phyloP scores from a whole-genome alignment of 192 early-diverging fungal species.

The Entophlyctis luteolus region DNA sequence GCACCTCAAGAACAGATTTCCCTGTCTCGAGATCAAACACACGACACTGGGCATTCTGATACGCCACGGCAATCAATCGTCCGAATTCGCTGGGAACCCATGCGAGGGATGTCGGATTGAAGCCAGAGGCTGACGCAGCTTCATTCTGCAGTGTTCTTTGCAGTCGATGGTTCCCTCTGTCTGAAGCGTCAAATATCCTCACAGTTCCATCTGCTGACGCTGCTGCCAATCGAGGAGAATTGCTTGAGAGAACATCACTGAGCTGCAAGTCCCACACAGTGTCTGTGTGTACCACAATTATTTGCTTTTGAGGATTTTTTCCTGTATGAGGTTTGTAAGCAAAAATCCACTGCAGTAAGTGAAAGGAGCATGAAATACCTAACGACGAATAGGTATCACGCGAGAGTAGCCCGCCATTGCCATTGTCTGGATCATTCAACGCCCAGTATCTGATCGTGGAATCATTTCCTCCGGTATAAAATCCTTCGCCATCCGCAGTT shows the following conservation, averaged over 20 bases:
- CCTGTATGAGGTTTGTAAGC: neutral
- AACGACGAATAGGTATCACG: neutral
- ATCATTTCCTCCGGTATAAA: constrained; percentile 72
- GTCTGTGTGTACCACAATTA: constrained; percentile 76
- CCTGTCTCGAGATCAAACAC: constrained; percentile 77
- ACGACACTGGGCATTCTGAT: constrained; percentile 61
- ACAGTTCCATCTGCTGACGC: constrained; percentile 76
- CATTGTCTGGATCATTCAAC: constrained; percentile 52
- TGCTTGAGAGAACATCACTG: constrained; percentile 34
- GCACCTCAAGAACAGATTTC: constrained; percentile 48
- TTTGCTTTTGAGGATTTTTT: constrained; percentile 34
- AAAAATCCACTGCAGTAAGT: neutral
- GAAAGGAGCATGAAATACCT: neutral
- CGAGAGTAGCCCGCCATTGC: constrained; percentile 35
- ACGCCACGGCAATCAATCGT: constrained; percentile 61
- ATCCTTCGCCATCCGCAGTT: constrained; percentile 51
- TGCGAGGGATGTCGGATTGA: constrained; percentile 64
- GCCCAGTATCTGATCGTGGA: constrained; percentile 61
- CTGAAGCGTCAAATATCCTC: constrained; percentile 70
- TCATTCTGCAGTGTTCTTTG: neutral
- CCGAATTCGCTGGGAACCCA: constrained; percentile 47
- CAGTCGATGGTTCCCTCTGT: neutral
- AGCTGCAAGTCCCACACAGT: constrained; percentile 80
- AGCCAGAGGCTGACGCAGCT: neutral
- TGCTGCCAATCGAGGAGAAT: constrained; percentile 47